Evolutionary conservation across 2,329 filamentous ascomycete species (phyloP).

Genomic region (Cordyceps pruinosa): DNA sequence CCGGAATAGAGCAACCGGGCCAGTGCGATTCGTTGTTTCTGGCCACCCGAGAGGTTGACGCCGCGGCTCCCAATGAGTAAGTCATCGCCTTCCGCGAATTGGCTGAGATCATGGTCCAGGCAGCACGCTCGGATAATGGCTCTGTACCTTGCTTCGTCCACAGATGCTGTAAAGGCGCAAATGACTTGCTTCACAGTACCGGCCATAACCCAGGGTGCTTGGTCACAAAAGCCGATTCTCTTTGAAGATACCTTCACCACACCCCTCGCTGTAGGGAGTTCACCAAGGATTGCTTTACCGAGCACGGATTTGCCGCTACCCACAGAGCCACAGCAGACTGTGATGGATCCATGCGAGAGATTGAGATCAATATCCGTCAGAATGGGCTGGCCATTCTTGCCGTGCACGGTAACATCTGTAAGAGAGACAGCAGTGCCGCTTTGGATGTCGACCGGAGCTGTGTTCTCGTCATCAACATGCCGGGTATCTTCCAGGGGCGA

Average conservation of each 20-base stretch:
- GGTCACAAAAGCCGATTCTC: slow-evolving; percentile 9
- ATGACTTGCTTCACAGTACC: slow-evolving; percentile 9
- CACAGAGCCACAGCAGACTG: slow-evolving; percentile 7
- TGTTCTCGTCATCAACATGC: not conserved
- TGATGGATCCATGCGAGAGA: not conserved
- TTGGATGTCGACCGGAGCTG: not conserved
- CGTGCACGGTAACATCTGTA: not conserved
- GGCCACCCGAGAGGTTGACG: slow-evolving; percentile 11
- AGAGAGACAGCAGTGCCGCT: not conserved
- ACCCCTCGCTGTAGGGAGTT: not conserved
- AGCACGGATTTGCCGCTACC: slow-evolving; percentile 12
- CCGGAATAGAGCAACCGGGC: slow-evolving; percentile 14
- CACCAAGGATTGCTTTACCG: slow-evolving; percentile 1
- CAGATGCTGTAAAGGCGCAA: not conserved
- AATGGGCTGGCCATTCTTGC: not conserved
- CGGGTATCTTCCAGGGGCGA: not conserved
- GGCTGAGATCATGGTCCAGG: slow-evolving; percentile 4
- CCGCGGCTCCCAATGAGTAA: slow-evolving; percentile 5
- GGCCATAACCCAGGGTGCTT: slow-evolving; percentile 1
- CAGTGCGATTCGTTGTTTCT: slow-evolving; percentile 12
- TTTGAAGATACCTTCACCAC: not conserved
- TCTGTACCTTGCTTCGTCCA: slow-evolving; percentile 4
- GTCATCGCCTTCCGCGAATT: not conserved
- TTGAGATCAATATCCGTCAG: not conserved
- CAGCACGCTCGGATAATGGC: not conserved